Evolutionary conservation across 2,329 filamentous ascomycete species (phyloP).

Genomic region (Colletotrichum sp.): DNA sequence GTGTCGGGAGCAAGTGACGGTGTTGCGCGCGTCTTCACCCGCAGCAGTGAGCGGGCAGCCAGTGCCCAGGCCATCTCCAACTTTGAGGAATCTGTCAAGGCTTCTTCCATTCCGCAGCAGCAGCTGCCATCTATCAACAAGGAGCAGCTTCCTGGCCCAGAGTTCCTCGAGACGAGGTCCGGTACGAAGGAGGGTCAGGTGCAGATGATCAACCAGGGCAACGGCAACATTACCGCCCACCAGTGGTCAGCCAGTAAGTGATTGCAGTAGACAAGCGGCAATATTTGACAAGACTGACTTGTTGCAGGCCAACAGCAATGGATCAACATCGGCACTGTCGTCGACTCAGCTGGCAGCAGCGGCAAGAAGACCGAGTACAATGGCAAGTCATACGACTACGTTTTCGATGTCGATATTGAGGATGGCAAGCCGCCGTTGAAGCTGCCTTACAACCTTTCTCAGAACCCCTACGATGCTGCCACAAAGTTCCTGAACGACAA

Average conservation of each 20-base stretch:
- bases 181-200: constrained; percentile 98
- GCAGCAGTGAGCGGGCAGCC: constrained; percentile 71
- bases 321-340: constrained; percentile 92
- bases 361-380: constrained; percentile 78
- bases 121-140: constrained; percentile 86
- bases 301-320: constrained; percentile 67
- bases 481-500: constrained; percentile 91
- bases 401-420: constrained; percentile 96
- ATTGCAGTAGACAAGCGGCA: background rate
- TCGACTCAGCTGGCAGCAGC: constrained; percentile 84
- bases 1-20: constrained; percentile 93
- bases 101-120: constrained; percentile 86
- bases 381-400: constrained; percentile 91
- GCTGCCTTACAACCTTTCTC: constrained; percentile 89
- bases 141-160: constrained; percentile 86
- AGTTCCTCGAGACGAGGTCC: constrained; percentile 79
- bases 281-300: constrained; percentile 21
- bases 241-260: constrained; percentile 72
- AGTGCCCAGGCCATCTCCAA: constrained; percentile 68
- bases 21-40: constrained; percentile 82
- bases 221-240: constrained; percentile 85
- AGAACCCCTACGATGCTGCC: constrained; percentile 91
- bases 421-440: constrained; percentile 92
- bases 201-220: constrained; percentile 83
- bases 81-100: constrained; percentile 83